phyloP scores from a whole-genome alignment of 306 rosid genomes.

The Hippophae gyantsensis region DNA sequence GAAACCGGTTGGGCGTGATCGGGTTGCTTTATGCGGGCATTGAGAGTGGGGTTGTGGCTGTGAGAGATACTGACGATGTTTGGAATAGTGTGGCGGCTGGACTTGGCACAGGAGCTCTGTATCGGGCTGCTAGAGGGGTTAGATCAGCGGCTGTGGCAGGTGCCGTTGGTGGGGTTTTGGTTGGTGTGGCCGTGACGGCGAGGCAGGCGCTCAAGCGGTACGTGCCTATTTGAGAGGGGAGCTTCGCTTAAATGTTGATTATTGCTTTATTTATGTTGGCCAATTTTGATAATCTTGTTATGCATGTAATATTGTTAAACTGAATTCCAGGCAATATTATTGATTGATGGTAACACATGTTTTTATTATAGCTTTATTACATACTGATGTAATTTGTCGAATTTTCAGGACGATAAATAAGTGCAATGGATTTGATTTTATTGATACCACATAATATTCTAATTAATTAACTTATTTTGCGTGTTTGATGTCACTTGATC shows the following conservation, averaged over 20 bases:
- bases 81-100: constrained; percentile 90
- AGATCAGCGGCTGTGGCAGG: constrained; percentile 89
- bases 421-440: constrained; percentile 8
- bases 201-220: constrained; percentile 77
- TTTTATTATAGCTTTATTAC: background rate
- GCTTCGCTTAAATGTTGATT: constrained; percentile 5
- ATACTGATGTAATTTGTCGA: constrained; percentile 12
- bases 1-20: constrained; percentile 69
- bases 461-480: background rate
- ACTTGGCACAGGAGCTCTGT: constrained; percentile 74
- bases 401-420: constrained; percentile 22
- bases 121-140: constrained; percentile 87
- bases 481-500: background rate
- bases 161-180: constrained; percentile 63
- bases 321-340: background rate
- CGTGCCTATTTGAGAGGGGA: constrained; percentile 52
- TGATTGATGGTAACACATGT: constrained; percentile 15
- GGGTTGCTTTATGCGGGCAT: constrained; percentile 71
- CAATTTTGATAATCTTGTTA: constrained; percentile 32
- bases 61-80: constrained; percentile 71
- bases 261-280: constrained; percentile 7
- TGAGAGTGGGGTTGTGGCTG: constrained; percentile 64
- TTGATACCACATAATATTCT: background rate
- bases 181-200: constrained; percentile 58
- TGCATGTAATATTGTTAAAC: background rate